These are phyloP conservation scores for Dactylellina drechsleri DNA, from an alignment of 2,329 filamentous ascomycete species.

Conservation along the genomic window DNA sequence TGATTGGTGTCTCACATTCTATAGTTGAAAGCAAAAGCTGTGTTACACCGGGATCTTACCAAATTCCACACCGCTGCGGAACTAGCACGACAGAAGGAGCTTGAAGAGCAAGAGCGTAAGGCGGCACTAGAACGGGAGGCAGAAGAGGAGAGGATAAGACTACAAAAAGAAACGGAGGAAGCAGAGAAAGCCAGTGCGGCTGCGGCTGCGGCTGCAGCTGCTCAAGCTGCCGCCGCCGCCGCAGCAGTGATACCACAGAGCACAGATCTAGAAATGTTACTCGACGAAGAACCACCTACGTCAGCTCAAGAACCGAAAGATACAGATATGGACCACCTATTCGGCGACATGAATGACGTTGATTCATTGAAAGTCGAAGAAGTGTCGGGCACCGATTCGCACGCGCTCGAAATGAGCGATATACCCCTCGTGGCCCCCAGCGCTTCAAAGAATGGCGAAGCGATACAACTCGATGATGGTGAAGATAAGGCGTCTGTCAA, in stretches of 20 bases:
- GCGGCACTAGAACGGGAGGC: constrained; percentile 44
- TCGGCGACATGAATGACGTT: constrained; percentile 37
- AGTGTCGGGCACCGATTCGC: neutral
- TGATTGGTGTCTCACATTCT: neutral
- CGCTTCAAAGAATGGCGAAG: constrained; percentile 6
- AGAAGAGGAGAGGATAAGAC: constrained; percentile 41
- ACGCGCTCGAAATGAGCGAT: constrained; percentile 38
- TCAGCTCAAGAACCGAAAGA: constrained; percentile 19
- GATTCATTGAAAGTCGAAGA: constrained; percentile 31
- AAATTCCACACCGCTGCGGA: constrained; percentile 54
- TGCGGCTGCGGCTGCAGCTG: constrained; percentile 24
- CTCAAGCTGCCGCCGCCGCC: constrained; percentile 22
- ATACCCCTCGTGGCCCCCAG: constrained; percentile 47
- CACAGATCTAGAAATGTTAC: constrained; percentile 37
- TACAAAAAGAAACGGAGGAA: constrained; percentile 48
- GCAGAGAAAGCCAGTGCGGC: constrained; percentile 18
- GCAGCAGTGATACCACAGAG: constrained; percentile 5
- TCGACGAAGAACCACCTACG: constrained; percentile 20
- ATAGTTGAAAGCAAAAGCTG: constrained; percentile 57
- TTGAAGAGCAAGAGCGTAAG: constrained; percentile 54
- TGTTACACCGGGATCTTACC: constrained; percentile 56
- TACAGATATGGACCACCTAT: constrained; percentile 42
- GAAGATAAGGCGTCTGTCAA: neutral
- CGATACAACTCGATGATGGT: neutral
- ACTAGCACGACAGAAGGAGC: constrained; percentile 52